Conservation (phyloP, 306 rosid genomes). For the barrel medic (Medicago truncatula) region DNA sequence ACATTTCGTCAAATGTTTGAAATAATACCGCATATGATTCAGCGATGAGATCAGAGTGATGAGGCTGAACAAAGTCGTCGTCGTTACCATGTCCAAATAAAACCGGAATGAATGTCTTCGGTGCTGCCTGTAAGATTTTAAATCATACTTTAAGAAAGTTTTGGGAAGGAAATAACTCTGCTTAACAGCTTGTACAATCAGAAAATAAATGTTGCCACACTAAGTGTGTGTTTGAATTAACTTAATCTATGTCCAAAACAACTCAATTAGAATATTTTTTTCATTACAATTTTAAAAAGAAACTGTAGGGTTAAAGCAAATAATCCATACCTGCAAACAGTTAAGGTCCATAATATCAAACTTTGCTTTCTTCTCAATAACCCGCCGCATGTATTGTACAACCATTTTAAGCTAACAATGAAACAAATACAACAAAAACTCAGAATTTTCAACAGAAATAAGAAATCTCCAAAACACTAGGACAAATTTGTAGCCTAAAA, state of each 20-base stretch:
- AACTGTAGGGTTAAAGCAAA: background rate
- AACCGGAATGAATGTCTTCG: slow-evolving; percentile 86
- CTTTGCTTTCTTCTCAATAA: slow-evolving; percentile 92
- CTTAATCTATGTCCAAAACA: too few relatives aligned
- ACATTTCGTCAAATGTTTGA: slow-evolving; percentile 24
- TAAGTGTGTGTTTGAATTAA: background rate
- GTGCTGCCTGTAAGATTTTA: slow-evolving; percentile 68
- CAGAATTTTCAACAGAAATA: background rate
- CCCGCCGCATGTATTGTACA: slow-evolving; percentile 92
- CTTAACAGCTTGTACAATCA: background rate
- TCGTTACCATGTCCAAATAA: slow-evolving; percentile 90
- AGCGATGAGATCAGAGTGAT: slow-evolving; percentile 76
- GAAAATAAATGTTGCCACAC: background rate
- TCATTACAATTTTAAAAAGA: background rate
- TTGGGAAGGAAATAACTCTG: slow-evolving; percentile 34
- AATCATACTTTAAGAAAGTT: slow-evolving; percentile 35
- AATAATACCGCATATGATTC: slow-evolving; percentile 71
- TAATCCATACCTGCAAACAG: slow-evolving; percentile 76
- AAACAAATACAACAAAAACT: slow-evolving; percentile 23
- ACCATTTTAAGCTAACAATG: slow-evolving; percentile 85
- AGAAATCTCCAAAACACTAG: too few relatives aligned
- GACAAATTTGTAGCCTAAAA: too few relatives aligned
- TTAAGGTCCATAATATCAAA: slow-evolving; percentile 93
- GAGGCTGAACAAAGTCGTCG: slow-evolving; percentile 82
- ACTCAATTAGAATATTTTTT: background rate